These are phyloP conservation scores for Pseudocercospora fuligena DNA, from an alignment of 2,329 filamentous ascomycete genomes.

Conservation along the genomic window DNA sequence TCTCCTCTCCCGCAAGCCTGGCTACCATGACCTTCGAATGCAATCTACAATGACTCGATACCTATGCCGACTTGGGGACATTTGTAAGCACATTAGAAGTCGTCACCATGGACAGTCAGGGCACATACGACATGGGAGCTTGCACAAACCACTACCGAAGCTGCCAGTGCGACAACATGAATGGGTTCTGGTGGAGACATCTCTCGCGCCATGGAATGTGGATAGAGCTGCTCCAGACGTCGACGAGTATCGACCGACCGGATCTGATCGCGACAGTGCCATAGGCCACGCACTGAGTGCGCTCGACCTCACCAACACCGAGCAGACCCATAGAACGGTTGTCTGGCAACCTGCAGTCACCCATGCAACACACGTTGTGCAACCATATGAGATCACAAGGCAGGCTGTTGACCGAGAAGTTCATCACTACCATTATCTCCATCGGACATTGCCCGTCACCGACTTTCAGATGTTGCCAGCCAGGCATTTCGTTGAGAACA, in stretches of 20 bases:
- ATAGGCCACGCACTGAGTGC: slow-evolving; percentile 8
- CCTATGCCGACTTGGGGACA: background rate
- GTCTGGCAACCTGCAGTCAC: slow-evolving; percentile 22
- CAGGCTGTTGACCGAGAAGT: slow-evolving; percentile 55
- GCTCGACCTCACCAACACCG: slow-evolving; percentile 18
- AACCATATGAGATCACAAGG: slow-evolving; percentile 18
- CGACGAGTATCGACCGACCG: slow-evolving; percentile 2
- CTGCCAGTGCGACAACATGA: slow-evolving; percentile 48
- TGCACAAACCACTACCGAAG: slow-evolving; percentile 35
- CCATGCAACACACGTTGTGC: slow-evolving; percentile 17
- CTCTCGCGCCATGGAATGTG: slow-evolving; percentile 13
- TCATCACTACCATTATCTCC: slow-evolving; percentile 58
- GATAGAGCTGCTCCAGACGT: slow-evolving; percentile 13
- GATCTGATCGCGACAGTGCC: slow-evolving; percentile 1
- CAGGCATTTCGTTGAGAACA: slow-evolving; percentile 54
- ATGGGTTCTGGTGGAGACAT: background rate
- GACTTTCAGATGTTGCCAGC: slow-evolving; percentile 59
- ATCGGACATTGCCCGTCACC: slow-evolving; percentile 58
- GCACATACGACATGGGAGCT: slow-evolving; percentile 17
- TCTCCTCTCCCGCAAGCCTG: slow-evolving; percentile 7
- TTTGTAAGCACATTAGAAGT: slow-evolving; percentile 1
- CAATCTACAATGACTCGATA: background rate
- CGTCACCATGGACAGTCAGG: background rate
- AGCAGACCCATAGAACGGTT: slow-evolving; percentile 16
- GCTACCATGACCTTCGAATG: slow-evolving; percentile 3